Percentiles rank a stretch among this genome's conserved stretches.
Conservation (phyloP, 345 rosid genomes). For the Moringa oleifera region DNA sequence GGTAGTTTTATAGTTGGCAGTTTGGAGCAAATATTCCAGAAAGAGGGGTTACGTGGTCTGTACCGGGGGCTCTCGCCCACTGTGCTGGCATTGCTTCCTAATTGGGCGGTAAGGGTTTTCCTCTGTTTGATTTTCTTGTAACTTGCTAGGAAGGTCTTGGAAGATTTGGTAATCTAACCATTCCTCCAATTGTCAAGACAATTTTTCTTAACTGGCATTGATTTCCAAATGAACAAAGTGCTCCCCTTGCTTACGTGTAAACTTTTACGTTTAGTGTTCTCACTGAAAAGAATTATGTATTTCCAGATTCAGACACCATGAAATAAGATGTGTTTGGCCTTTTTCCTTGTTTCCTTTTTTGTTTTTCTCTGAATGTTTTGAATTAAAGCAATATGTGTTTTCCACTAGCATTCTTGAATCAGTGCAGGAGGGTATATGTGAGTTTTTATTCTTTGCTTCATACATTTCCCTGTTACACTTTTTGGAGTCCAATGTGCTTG, state of each 20-base stretch:
- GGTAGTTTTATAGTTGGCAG: conserved; percentile 84
- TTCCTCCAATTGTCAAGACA: too few species aligned
- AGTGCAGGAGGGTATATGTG: background rate
- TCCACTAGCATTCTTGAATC: background rate
- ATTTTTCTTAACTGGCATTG: background rate
- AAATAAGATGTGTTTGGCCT: too few species aligned
- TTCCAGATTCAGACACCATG: too few species aligned
- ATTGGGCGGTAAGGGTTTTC: conserved; percentile 65
- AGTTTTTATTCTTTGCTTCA: background rate
- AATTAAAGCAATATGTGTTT: background rate
- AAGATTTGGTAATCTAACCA: too few species aligned
- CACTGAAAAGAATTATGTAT: background rate
- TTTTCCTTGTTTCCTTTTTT: too few species aligned
- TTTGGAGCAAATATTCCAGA: conserved; percentile 56
- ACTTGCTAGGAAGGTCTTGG: background rate
- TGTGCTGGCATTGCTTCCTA: conserved; percentile 73
- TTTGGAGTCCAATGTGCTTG: background rate
- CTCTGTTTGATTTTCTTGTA: background rate
- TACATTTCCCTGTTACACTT: too few species aligned
- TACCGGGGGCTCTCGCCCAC: conserved; percentile 80
- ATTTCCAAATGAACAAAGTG: background rate
- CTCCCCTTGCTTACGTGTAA: background rate
- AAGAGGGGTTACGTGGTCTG: conserved; percentile 77
- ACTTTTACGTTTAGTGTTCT: background rate
- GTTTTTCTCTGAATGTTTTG: too few species aligned